Conservation (phyloP, 345 rosid genomes). For the Clausena lansium region DNA sequence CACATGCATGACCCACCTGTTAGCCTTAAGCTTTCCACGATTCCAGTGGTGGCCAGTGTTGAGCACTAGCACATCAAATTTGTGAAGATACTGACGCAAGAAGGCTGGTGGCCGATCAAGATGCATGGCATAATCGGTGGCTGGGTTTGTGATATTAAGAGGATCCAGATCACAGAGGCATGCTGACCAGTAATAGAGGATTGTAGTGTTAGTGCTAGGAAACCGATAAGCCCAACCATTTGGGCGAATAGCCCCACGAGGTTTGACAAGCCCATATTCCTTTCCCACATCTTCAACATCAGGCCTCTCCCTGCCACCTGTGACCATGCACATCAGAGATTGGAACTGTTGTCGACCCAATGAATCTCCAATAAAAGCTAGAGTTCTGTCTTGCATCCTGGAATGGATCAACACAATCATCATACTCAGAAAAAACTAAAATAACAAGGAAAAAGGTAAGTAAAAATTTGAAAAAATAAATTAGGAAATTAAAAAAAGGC, state of each 20-base stretch:
- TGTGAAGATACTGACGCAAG: slow-evolving; percentile 51
- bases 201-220: slow-evolving; percentile 61
- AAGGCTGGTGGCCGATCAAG: slow-evolving; percentile 82
- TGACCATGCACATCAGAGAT: slow-evolving; percentile 82
- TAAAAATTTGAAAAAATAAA: too few relatives aligned
- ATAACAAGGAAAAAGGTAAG: neutral
- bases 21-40: slow-evolving; percentile 60
- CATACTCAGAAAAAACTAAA: neutral
- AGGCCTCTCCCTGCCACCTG: slow-evolving; percentile 46
- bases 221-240: slow-evolving; percentile 79
- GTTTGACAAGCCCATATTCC: slow-evolving; percentile 55
- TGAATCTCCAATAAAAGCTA: slow-evolving; percentile 90
- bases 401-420: slow-evolving; percentile 15
- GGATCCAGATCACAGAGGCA: slow-evolving; percentile 68
- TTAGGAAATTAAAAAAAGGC: neutral
- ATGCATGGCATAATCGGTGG: slow-evolving; percentile 70
- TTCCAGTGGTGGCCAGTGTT: slow-evolving; percentile 91
- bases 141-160: slow-evolving; percentile 41
- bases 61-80: slow-evolving; percentile 62
- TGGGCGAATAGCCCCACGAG: slow-evolving; percentile 53
- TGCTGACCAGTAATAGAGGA: slow-evolving; percentile 80
- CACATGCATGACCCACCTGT: slow-evolving; percentile 73
- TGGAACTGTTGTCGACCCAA: slow-evolving; percentile 83
- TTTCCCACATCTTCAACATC: slow-evolving; percentile 59
- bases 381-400: slow-evolving; percentile 72